A percentile compares a stretch with the other conserved stretches of the same genome.
Conservation (phyloP, 495 filamentous ascomycete genomes). For the Xeromyces bisporus region DNA sequence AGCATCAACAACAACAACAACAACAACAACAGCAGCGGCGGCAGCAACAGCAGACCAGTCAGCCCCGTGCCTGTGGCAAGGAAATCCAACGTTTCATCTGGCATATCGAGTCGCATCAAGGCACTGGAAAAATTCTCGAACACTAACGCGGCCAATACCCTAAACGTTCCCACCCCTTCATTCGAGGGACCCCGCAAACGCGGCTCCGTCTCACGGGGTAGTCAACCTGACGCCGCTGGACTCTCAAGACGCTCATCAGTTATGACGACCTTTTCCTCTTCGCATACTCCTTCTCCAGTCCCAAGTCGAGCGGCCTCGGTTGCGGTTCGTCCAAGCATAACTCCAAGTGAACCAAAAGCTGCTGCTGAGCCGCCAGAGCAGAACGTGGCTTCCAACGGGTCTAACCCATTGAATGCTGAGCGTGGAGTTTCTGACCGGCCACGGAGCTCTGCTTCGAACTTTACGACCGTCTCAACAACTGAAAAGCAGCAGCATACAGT, state of each 20-base stretch:
- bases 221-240: slow-evolving; percentile 6
- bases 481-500: too few species aligned
- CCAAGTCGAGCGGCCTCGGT: slow-evolving; percentile 5
- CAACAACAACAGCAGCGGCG: too few species aligned
- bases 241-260: slow-evolving; percentile 7
- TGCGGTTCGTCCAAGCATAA: not conserved
- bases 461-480: too few species aligned
- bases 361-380: too few species aligned
- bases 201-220: slow-evolving; percentile 16
- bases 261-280: not conserved
- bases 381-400: too few species aligned
- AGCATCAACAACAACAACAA: slow-evolving; percentile 9
- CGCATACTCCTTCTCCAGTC: slow-evolving; percentile 14
- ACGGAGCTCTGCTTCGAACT: too few species aligned
- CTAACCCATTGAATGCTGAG: too few species aligned
- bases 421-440: too few species aligned
- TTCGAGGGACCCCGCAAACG: slow-evolving; percentile 31
- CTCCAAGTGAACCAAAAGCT: not conserved
- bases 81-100: slow-evolving; percentile 68
- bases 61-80: slow-evolving; percentile 36
- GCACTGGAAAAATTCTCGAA: slow-evolving; percentile 61
- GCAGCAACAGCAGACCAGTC: slow-evolving; percentile 9
- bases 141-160: slow-evolving; percentile 8
- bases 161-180: slow-evolving; percentile 15
- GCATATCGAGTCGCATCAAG: slow-evolving; percentile 80